phyloP scores from a whole-genome alignment of 805 yeast genomes.

The Lipomyces yamadae region DNA sequence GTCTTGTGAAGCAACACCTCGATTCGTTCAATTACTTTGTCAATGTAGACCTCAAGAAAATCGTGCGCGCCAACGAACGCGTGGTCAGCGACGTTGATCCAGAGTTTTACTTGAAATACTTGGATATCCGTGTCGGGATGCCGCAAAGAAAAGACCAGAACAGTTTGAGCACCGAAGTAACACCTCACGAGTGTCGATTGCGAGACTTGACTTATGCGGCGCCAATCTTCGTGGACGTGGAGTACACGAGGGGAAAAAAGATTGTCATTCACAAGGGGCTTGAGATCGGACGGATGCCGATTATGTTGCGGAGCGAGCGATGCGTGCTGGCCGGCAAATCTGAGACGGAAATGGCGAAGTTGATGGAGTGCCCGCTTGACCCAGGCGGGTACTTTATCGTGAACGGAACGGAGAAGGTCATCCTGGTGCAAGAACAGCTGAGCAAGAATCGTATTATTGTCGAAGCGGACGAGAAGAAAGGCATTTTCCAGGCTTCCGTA shows the following conservation, averaged over 20 bases:
- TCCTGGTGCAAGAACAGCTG: conserved; percentile 93
- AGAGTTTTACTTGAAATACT: conserved; percentile 88
- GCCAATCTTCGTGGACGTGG: conserved; percentile 95
- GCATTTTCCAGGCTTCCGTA: conserved; percentile 94
- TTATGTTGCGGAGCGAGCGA: conserved; percentile 91
- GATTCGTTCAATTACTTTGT: conserved; percentile 98
- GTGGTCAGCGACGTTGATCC: conserved; percentile 96
- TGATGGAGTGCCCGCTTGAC: conserved; percentile 94
- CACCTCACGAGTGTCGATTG: conserved; percentile 95
- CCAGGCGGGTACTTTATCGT: conserved; percentile 99
- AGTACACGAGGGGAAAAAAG: conserved; percentile 92
- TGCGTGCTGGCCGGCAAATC: conserved; percentile 81
- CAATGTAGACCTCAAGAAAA: conserved; percentile 89
- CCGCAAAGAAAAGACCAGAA: conserved; percentile 49
- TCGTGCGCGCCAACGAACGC: conserved; percentile 85
- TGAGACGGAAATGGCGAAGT: conserved; percentile 82
- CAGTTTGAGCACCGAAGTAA: conserved; percentile 44
- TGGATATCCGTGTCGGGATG: conserved; percentile 87
- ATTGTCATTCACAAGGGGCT: conserved; percentile 87
- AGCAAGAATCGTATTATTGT: conserved; percentile 97
- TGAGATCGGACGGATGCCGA: conserved; percentile 98
- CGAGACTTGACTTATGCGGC: conserved; percentile 96
- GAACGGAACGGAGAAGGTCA: conserved; percentile 97
- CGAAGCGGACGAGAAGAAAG: conserved; percentile 94
- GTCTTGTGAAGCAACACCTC: conserved; percentile 93